Evolutionary conservation across 2,329 filamentous ascomycete genomes (phyloP).

Genomic region (Botrytis medusae): DNA sequence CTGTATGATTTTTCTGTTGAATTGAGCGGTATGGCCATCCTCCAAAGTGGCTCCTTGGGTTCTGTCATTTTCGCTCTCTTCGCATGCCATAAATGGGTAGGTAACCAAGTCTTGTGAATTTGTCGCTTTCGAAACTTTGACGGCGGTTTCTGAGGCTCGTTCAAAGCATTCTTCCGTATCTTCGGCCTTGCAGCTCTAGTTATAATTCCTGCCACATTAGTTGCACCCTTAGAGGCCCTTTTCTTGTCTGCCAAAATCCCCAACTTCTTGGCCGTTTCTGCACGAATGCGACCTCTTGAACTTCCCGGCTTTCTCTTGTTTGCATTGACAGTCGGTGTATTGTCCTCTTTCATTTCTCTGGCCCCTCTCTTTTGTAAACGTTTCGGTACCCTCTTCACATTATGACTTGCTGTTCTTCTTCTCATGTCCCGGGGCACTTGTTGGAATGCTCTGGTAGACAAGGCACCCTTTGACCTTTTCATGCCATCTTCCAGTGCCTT

Average conservation of each 20-base stretch:
- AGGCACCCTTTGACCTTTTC: slow-evolving; percentile 63
- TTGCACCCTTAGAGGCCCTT: slow-evolving; percentile 45
- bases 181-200: slow-evolving; percentile 56
- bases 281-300: slow-evolving; percentile 60
- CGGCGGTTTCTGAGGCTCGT: slow-evolving; percentile 59
- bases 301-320: slow-evolving; percentile 61
- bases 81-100: slow-evolving; percentile 90
- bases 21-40: slow-evolving; percentile 80
- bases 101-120: slow-evolving; percentile 86
- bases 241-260: slow-evolving; percentile 61
- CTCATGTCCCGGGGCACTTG: slow-evolving; percentile 82
- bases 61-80: slow-evolving; percentile 89
- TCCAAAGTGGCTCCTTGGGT: slow-evolving; percentile 79
- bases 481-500: slow-evolving; percentile 80
- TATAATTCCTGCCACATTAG: slow-evolving; percentile 37
- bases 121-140: slow-evolving; percentile 83
- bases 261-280: slow-evolving; percentile 73
- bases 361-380: slow-evolving; percentile 68
- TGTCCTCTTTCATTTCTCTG: slow-evolving; percentile 80
- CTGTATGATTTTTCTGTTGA: slow-evolving; percentile 89
- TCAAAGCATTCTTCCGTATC: slow-evolving; percentile 68
- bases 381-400: slow-evolving; percentile 84
- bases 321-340: slow-evolving; percentile 76
- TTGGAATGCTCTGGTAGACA: slow-evolving; percentile 78
- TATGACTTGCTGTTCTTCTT: slow-evolving; percentile 89